Evolutionary conservation across 176 grass and related monocot genomes (phyloP).

Genomic region (Urochloa ruziziensis): DNA sequence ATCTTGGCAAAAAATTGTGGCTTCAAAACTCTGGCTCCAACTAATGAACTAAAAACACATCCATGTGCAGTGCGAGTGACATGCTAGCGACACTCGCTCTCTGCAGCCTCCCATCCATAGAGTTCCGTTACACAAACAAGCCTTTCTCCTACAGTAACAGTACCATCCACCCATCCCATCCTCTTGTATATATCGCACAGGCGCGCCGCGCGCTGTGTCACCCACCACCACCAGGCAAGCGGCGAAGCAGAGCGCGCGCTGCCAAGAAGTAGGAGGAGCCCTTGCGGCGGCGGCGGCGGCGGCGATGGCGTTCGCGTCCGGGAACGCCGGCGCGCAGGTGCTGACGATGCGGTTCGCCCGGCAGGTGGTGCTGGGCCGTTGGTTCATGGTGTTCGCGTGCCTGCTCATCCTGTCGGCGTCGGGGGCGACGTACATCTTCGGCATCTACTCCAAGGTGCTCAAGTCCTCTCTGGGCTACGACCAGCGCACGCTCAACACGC

Average conservation of each 20-base stretch:
- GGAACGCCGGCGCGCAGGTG: background rate
- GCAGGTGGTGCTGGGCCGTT: conserved; percentile 54
- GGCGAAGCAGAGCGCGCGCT: background rate
- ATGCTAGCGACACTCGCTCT: background rate
- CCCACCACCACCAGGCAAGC: background rate
- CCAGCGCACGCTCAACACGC: conserved; percentile 72
- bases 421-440: conserved; percentile 72
- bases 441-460: conserved; percentile 71
- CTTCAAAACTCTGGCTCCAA: background rate
- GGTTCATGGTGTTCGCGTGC: conserved; percentile 79
- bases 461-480: conserved; percentile 54
- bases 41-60: background rate
- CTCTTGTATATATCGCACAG: background rate
- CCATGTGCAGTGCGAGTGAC: background rate
- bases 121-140: background rate
- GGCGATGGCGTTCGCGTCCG: conserved; percentile 45
- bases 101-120: background rate
- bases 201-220: background rate
- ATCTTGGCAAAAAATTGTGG: background rate
- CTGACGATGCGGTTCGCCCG: conserved; percentile 38
- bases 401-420: conserved; percentile 64
- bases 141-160: background rate
- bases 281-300: too few relatives aligned
- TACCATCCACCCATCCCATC: background rate
- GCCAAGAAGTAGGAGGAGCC: background rate